Percentiles rank a stretch among this genome's conserved stretches.
These are phyloP conservation scores for Candida hispaniensis DNA, from an alignment of 805 yeast species.

Conservation along the genomic window DNA sequence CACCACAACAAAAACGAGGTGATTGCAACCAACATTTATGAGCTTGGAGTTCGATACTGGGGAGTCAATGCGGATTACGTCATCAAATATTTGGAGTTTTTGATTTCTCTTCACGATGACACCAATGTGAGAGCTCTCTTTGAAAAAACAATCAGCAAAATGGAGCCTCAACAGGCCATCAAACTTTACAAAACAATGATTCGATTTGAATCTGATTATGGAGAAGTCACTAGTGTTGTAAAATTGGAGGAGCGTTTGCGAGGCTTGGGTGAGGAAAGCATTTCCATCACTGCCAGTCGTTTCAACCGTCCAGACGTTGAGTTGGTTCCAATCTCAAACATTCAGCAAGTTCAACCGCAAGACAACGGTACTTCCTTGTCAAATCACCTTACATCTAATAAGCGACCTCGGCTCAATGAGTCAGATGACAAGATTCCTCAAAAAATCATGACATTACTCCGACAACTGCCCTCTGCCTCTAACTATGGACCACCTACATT, in stretches of 20 bases:
- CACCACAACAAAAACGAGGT: conserved; percentile 45
- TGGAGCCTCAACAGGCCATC: conserved; percentile 34
- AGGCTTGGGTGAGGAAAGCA: conserved; percentile 52
- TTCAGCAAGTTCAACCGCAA: conserved; percentile 17
- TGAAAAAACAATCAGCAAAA: conserved; percentile 59
- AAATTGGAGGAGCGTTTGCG: conserved; percentile 56
- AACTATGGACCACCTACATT: conserved; percentile 36
- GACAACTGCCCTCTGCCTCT: conserved; percentile 2
- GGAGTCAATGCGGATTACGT: conserved; percentile 51
- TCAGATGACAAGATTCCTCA: conserved; percentile 26
- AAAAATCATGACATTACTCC: conserved; percentile 27
- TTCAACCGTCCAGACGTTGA: conserved; percentile 24
- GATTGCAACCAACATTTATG: conserved; percentile 67
- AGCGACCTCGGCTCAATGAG: conserved; percentile 20
- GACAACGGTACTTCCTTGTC: conserved; percentile 6
- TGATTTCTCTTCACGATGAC: conserved; percentile 59
- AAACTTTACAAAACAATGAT: conserved; percentile 49
- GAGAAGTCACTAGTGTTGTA: conserved; percentile 57
- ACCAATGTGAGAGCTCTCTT: conserved; percentile 69
- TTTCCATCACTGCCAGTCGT: conserved; percentile 31
- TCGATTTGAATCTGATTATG: conserved; percentile 55
- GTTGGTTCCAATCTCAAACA: conserved; percentile 20
- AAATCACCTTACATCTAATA: conserved; percentile 12
- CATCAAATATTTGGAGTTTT: conserved; percentile 57
- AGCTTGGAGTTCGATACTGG: conserved; percentile 57